Evolutionary conservation across 2,329 filamentous ascomycete genomes (phyloP).

Genomic region (Aspergillus pseudoterreus): DNA sequence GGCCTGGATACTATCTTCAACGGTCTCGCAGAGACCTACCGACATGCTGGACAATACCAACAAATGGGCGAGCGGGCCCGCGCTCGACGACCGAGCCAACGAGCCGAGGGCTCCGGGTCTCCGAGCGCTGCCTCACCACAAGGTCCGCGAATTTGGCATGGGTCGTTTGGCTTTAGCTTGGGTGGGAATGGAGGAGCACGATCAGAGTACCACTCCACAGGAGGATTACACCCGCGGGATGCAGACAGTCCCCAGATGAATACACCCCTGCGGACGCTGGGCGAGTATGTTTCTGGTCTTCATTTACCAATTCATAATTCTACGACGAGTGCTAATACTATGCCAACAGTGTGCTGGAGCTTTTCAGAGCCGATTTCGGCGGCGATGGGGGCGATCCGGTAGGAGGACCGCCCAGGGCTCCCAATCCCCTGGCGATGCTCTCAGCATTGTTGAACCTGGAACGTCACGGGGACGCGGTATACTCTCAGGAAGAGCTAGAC

Average conservation of each 20-base stretch:
- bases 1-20: conserved; percentile 47
- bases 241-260: conserved; percentile 47
- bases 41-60: conserved; percentile 7
- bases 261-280: conserved; percentile 46
- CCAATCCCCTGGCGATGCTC: conserved; percentile 46
- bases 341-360: conserved; percentile 23
- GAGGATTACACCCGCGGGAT: conserved; percentile 49
- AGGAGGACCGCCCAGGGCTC: conserved; percentile 19
- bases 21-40: conserved; percentile 38
- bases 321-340: not conserved
- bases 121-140: not conserved
- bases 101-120: not conserved
- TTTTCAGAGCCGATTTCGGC: conserved; percentile 23
- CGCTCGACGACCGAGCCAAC: not conserved
- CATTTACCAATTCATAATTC: not conserved
- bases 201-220: conserved; percentile 6
- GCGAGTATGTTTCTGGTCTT: conserved; percentile 38
- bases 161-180: conserved; percentile 5
- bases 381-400: conserved; percentile 11
- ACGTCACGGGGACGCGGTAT: conserved; percentile 73
- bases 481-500: conserved; percentile 86
- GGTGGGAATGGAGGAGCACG: conserved; percentile 7
- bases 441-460: conserved; percentile 36
- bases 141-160: not conserved
- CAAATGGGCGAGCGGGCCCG: not conserved